Evolutionary conservation across 1,139 yeast genomes (phyloP), one percentile per base, ranked within the genome.

Genomic region (Yamadazyma triangularis): DNA sequence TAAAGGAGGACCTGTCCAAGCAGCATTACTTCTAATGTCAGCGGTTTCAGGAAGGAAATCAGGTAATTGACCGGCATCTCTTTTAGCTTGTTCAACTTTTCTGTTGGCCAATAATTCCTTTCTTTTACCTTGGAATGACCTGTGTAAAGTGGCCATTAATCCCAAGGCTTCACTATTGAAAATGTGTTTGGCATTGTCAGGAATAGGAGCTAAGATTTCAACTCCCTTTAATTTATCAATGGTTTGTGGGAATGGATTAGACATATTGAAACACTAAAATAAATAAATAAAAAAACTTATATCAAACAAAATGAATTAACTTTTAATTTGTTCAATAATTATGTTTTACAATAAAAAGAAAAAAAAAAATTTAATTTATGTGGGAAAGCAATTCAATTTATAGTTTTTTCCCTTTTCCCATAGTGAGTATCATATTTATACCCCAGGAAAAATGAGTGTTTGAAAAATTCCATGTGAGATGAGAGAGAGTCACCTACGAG

Each of bases 1-100:
- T 41, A 82, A 76, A 25, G 79, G 65, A 24, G 91, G 86, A 25
- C 91, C 91, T 41, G 78, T 79, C 93, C 93, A 83, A 30, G 79
- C 69, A 24, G 79, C 70, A 53, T 83, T 87, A 26, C 81, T 77
- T 56, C 93, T 73, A 51, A 83, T 79, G 53, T 72, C 60, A 41
- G 64, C 64, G 23, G 93, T 83, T 54, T 80, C 87, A 15, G 86
- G 84, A 37, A 81, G 61, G 58, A 83, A 83, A 50, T 78, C 79
- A 26, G 91, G 91, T 44, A 80, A 64, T 43, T 67, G 66, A 28
- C 93, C 93, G 19, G 62, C 66, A 47, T 82, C 89, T 53, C 86
- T 71, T 45, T 65, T 65, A 36, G 56, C 59, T 57, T 82, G 91
- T 41, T 75, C 77, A 30, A 60, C 64, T 39, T 69, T 70, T 49